Evolutionary conservation across 345 rosid species (phyloP).

Genomic region (Linum trigynum): DNA sequence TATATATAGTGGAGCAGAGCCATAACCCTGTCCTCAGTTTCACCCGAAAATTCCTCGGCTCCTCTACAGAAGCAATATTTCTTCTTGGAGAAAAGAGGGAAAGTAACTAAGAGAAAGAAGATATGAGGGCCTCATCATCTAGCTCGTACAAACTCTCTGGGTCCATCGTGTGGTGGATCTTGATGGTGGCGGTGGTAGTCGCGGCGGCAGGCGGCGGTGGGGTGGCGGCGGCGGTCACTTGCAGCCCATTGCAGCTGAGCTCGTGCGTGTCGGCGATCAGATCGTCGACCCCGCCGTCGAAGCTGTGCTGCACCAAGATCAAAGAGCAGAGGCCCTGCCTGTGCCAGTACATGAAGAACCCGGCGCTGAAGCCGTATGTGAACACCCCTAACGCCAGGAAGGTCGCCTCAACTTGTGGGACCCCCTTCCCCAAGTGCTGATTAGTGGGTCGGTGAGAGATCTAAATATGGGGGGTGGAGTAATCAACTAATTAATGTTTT

Average conservation of each 20-base stretch:
- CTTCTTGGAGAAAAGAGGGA: background rate
- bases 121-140: conserved; percentile 34
- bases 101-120: background rate
- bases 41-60: background rate
- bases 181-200: conserved; percentile 31
- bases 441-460: no score
- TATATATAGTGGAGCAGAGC: no score
- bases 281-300: conserved; percentile 55
- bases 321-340: conserved; percentile 85
- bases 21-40: background rate
- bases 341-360: conserved; percentile 75
- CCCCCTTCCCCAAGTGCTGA: conserved; percentile 79
- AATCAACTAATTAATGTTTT: no score
- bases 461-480: no score
- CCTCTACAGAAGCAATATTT: background rate
- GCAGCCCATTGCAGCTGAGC: conserved; percentile 75
- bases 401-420: conserved; percentile 73
- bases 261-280: conserved; percentile 74
- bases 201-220: conserved; percentile 37
- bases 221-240: conserved; percentile 54
- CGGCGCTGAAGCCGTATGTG: conserved; percentile 51
- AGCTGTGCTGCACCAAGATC: conserved; percentile 64
- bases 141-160: no score
- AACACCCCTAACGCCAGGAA: conserved; percentile 83
- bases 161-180: background rate